Evolutionary conservation across 331 rosid genomes (phyloP).

Genomic region (Cucumis variabilis): DNA sequence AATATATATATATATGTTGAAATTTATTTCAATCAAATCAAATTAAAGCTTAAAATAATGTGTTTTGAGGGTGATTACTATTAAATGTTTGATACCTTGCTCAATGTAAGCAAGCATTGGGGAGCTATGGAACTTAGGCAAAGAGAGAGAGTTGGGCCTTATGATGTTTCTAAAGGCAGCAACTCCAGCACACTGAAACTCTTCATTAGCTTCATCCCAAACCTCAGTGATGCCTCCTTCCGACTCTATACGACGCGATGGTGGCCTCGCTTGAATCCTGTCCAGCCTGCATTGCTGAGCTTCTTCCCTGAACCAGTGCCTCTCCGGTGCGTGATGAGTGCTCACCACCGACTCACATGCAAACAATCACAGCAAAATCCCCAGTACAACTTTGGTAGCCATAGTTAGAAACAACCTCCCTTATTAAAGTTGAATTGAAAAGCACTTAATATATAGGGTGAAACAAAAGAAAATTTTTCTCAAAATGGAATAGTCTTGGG

Average conservation of each 20-base stretch:
- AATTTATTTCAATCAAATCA: not conserved
- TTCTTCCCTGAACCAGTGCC: not conserved
- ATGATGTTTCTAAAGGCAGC: constrained; percentile 19
- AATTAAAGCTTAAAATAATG: not conserved
- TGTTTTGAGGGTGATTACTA: not conserved
- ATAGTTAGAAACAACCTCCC: not conserved
- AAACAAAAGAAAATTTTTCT: not conserved
- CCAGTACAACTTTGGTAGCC: constrained; percentile 24
- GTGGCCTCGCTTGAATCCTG: constrained; percentile 16
- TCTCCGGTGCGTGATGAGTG: not conserved
- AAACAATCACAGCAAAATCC: constrained; percentile 15
- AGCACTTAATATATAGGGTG: constrained; percentile 17
- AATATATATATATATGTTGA: too few species aligned
- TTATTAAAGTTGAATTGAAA: too few species aligned
- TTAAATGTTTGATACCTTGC: constrained; percentile 24
- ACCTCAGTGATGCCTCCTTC: constrained; percentile 35
- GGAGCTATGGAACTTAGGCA: constrained; percentile 30
- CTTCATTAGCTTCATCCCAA: constrained; percentile 31
- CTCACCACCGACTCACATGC: constrained; percentile 5
- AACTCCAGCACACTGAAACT: constrained; percentile 38
- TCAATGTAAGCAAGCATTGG: constrained; percentile 35
- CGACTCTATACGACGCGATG: constrained; percentile 27
- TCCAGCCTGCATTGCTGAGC: constrained; percentile 38
- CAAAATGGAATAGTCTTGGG: not conserved
- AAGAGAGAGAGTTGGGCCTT: constrained; percentile 26